Conservation (phyloP, 1,284 basidiomycete species). For the Marasmius oreades region DNA sequence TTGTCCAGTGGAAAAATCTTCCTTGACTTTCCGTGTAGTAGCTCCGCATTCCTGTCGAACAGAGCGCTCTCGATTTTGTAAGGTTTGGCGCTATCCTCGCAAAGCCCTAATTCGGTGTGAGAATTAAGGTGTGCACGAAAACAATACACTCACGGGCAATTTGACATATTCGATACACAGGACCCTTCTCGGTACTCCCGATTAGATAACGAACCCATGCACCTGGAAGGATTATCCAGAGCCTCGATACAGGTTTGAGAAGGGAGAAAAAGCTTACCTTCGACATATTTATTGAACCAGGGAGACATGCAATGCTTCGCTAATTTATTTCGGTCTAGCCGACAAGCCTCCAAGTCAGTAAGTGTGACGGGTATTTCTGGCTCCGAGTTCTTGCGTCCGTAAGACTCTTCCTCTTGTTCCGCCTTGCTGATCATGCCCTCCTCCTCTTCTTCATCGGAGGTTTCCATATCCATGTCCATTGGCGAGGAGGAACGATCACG, state of each 20-base stretch:
- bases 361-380: conserved; percentile 43
- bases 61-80: conserved; percentile 71
- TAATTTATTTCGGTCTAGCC: conserved; percentile 61
- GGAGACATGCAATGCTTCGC: conserved; percentile 65
- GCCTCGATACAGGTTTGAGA: conserved; percentile 10
- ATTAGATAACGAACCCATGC: conserved; percentile 80
- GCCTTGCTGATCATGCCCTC: conserved; percentile 70
- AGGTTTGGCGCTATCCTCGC: conserved; percentile 50
- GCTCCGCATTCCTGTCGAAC: conserved; percentile 61
- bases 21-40: conserved; percentile 66
- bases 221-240: conserved; percentile 39
- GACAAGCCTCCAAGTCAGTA: conserved; percentile 53
- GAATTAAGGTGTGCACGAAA: conserved; percentile 11
- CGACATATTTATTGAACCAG: conserved; percentile 76
- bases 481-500: conserved; percentile 68
- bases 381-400: conserved; percentile 42
- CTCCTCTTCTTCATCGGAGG: conserved; percentile 61
- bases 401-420: conserved; percentile 67
- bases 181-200: conserved; percentile 47
- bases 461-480: conserved; percentile 79
- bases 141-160: conserved; percentile 54
- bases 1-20: conserved; percentile 71
- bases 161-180: conserved; percentile 84
- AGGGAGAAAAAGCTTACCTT: conserved; percentile 44
- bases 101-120: conserved; percentile 37